Evolutionary conservation across 2,329 filamentous ascomycete genomes (phyloP).

Genomic region (Xylariomycetidae sp.): DNA sequence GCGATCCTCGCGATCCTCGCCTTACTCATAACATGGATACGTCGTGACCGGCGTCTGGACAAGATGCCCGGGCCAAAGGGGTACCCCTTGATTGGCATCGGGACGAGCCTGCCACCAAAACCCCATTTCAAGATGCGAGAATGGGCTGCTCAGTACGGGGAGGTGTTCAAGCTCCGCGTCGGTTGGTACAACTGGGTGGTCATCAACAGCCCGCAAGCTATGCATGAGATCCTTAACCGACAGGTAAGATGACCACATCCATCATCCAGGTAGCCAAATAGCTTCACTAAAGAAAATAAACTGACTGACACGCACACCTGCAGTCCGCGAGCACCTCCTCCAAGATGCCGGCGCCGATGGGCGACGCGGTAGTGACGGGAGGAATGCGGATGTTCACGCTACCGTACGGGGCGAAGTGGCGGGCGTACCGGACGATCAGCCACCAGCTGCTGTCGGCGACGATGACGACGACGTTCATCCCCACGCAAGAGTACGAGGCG

Average conservation of each 20-base stretch:
- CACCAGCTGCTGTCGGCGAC: slow-evolving; percentile 31
- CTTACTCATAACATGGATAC: too few species aligned
- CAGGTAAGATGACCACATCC: too few species aligned
- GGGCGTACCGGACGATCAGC: slow-evolving; percentile 30
- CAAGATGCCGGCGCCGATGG: slow-evolving; percentile 31
- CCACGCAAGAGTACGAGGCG: slow-evolving; percentile 38
- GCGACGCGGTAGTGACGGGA: slow-evolving; percentile 31
- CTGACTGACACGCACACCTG: not conserved
- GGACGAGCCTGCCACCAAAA: slow-evolving; percentile 9
- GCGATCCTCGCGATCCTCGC: too few species aligned
- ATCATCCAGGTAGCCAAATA: too few species aligned
- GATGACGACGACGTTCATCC: slow-evolving; percentile 32
- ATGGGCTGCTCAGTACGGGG: slow-evolving; percentile 37
- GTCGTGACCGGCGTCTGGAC: slow-evolving; percentile 11
- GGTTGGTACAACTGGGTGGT: slow-evolving; percentile 41
- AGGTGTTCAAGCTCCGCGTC: slow-evolving; percentile 36
- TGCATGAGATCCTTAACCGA: slow-evolving; percentile 38
- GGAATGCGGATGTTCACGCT: slow-evolving; percentile 35
- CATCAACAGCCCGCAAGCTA: slow-evolving; percentile 35
- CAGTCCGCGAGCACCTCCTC: slow-evolving; percentile 28
- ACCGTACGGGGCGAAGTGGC: slow-evolving; percentile 35
- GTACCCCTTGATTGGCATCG: slow-evolving; percentile 12
- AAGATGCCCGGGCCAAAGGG: slow-evolving; percentile 12
- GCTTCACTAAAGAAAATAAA: too few species aligned
- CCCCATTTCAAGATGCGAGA: slow-evolving; percentile 8